Percentiles rank a stretch among this genome's conserved stretches.
Conservation (phyloP, 202 grass and related monocot species). For the Dendrocalamus latiflorus region DNA sequence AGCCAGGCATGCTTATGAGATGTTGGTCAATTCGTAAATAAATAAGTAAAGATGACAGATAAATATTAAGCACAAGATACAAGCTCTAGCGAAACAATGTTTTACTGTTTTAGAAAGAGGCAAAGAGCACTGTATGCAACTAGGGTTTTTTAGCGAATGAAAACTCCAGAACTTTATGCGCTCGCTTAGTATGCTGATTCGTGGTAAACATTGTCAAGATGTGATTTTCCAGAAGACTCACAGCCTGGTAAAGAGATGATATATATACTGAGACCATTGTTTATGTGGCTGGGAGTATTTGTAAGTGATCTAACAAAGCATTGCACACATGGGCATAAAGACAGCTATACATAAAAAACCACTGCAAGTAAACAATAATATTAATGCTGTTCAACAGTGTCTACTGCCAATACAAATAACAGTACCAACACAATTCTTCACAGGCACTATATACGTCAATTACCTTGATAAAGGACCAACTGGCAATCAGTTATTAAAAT, state of each 20-base stretch:
- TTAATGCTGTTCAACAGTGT: not conserved
- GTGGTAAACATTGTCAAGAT: not conserved
- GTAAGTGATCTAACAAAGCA: not conserved
- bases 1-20: not conserved
- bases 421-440: not conserved
- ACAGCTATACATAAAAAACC: not conserved
- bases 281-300: not conserved
- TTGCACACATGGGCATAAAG: not conserved
- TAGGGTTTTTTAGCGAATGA: not conserved
- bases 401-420: not conserved
- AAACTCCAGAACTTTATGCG: not conserved
- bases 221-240: not conserved
- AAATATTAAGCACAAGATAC: not conserved
- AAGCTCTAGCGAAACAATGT: not conserved
- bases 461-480: not conserved
- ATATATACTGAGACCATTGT: not conserved
- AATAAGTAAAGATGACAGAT: not conserved
- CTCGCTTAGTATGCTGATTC: not conserved
- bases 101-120: not conserved
- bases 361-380: not conserved
- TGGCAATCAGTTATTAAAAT: not conserved
- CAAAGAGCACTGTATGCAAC: not conserved
- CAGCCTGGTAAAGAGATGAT: not conserved
- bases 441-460: not conserved
- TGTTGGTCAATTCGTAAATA: not conserved